Evolutionary conservation across 106 monocot genomes (phyloP).

Genomic region (Acorus calamus): DNA sequence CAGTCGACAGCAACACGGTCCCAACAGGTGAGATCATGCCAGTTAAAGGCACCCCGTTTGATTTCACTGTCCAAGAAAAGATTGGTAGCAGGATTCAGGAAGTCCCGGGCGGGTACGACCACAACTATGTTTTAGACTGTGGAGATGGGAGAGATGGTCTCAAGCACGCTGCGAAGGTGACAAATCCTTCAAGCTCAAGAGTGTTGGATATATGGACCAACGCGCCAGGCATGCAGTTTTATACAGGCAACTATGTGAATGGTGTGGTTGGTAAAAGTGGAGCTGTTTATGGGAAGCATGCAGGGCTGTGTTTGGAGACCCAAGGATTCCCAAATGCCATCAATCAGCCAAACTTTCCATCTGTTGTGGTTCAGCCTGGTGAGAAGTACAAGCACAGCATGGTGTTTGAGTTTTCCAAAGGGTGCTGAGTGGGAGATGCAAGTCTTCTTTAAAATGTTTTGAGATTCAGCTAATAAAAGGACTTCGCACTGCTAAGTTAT

Average conservation of each 20-base stretch:
- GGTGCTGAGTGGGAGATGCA: conserved; percentile 1
- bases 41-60: conserved; percentile 38
- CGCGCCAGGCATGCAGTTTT: conserved; percentile 54
- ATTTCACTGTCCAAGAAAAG: conserved; percentile 23
- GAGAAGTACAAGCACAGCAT: conserved; percentile 36
- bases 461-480: too few relatives aligned
- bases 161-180: conserved; percentile 31
- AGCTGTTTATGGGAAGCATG: conserved; percentile 27
- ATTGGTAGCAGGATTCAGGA: conserved; percentile 23
- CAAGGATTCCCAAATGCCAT: conserved; percentile 54
- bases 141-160: conserved; percentile 21
- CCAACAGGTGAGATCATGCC: conserved; percentile 33
- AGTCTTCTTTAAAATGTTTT: too few relatives aligned
- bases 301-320: conserved; percentile 44
- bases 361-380: conserved; percentile 29
- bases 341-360: conserved; percentile 45
- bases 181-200: conserved; percentile 24
- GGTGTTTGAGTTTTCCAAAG: conserved; percentile 35
- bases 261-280: conserved; percentile 36
- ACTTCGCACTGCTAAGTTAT: too few relatives aligned
- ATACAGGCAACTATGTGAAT: conserved; percentile 44
- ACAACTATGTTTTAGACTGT: conserved; percentile 41
- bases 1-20: conserved; percentile 23
- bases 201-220: conserved; percentile 37
- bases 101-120: conserved; percentile 46